Evolutionary conservation across 75 land plant species (phyloP).

Genomic region (Ceratopteris richardii): DNA sequence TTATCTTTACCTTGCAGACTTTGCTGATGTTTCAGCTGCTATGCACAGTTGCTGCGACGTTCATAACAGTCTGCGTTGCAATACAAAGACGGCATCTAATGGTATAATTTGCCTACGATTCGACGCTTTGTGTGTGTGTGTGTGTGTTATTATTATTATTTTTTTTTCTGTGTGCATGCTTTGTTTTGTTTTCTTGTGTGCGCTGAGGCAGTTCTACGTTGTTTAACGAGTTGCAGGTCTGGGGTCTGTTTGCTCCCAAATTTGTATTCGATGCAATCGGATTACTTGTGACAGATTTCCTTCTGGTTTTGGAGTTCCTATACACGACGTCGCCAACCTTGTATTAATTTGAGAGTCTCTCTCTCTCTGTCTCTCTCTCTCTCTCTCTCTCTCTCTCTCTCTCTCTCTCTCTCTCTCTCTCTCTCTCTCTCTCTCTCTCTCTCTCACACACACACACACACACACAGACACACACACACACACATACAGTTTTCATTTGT

Average conservation of each 20-base stretch:
- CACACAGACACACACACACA: too few species aligned
- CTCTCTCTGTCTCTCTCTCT: too few species aligned
- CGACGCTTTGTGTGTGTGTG: too few species aligned
- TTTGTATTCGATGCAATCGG: constrained; percentile 88
- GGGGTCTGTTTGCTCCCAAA: constrained; percentile 98
- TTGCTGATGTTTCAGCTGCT: constrained; percentile 62
- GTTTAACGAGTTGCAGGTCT: constrained; percentile 83
- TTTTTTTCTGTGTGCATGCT: constrained; percentile 9
- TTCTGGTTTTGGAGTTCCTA: constrained; percentile 21
- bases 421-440: too few species aligned
- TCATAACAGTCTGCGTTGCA: constrained; percentile 66
- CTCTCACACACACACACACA: too few species aligned
- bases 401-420: too few species aligned
- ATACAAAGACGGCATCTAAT: constrained; percentile 95
- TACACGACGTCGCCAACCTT: not conserved
- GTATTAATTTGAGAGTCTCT: too few species aligned
- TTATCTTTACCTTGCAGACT: constrained; percentile 48
- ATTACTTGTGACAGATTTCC: constrained; percentile 54
- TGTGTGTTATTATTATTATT: constrained; percentile 1
- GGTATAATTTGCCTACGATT: constrained; percentile 50
- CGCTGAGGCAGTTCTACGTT: too few species aligned
- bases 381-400: too few species aligned
- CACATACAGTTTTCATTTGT: too few species aligned
- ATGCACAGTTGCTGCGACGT: constrained; percentile 39
- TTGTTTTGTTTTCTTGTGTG: not conserved